phyloP scores from a whole-genome alignment of 2,329 filamentous ascomycete species.

The Diaporthe vaccinii region DNA sequence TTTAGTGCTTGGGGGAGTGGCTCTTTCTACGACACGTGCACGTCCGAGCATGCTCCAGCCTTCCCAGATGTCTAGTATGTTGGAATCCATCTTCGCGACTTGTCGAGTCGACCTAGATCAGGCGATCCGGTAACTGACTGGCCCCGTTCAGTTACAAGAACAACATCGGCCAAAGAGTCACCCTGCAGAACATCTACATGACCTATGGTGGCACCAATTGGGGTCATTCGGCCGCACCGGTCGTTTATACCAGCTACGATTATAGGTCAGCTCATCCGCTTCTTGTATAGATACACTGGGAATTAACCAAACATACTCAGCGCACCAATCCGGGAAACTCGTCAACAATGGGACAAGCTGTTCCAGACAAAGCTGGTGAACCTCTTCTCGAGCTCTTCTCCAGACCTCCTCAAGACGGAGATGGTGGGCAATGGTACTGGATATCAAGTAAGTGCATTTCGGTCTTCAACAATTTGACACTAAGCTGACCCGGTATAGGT shows the following conservation, averaged over 20 bases:
- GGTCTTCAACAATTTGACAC: not conserved
- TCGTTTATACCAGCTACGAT: constrained; percentile 62
- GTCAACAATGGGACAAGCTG: constrained; percentile 65
- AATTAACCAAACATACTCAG: constrained; percentile 41
- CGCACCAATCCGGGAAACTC: constrained; percentile 66
- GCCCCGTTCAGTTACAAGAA: constrained; percentile 59
- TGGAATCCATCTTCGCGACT: no score
- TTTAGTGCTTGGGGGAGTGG: constrained; percentile 66
- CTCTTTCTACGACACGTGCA: constrained; percentile 64
- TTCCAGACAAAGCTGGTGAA: constrained; percentile 68
- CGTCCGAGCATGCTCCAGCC: constrained; percentile 58
- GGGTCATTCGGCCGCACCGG: constrained; percentile 63
- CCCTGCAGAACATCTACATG: constrained; percentile 65
- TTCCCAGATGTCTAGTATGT: constrained; percentile 64
- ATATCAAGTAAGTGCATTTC: constrained; percentile 46
- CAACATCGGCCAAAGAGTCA: constrained; percentile 64
- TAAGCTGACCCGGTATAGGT: constrained; percentile 42
- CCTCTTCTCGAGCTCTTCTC: constrained; percentile 66
- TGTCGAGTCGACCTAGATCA: no score
- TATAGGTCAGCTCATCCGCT: constrained; percentile 46
- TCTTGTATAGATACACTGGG: not conserved
- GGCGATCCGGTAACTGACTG: not conserved
- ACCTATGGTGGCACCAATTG: constrained; percentile 69
- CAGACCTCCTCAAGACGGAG: constrained; percentile 63
- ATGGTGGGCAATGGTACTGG: constrained; percentile 69